phyloP scores from a whole-genome alignment of 2,329 filamentous ascomycete genomes.

The Botrytis pseudocinerea region DNA sequence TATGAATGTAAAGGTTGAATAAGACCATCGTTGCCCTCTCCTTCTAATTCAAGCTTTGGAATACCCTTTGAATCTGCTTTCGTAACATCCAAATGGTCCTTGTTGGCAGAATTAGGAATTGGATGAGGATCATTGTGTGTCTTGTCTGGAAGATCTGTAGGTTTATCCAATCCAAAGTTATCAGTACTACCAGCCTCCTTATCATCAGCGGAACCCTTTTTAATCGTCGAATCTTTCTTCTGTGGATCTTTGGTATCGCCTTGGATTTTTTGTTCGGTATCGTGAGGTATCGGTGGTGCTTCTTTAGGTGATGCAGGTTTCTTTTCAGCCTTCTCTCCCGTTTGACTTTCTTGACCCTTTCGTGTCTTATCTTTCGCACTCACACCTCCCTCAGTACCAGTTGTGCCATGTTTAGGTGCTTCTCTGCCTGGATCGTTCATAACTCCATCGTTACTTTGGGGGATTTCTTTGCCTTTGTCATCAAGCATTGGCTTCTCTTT shows the following conservation, averaged over 20 bases:
- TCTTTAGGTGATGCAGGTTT: conserved; percentile 84
- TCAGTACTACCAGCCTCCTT: conserved; percentile 36
- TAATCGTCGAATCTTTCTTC: conserved; percentile 42
- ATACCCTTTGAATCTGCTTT: conserved; percentile 45
- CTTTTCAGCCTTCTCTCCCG: conserved; percentile 67
- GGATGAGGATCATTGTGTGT: conserved; percentile 73
- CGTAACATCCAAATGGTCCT: conserved; percentile 60
- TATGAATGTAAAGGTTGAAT: conserved; percentile 87
- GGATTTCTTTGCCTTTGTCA: conserved; percentile 61
- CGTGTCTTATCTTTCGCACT: conserved; percentile 80
- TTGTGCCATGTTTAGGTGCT: conserved; percentile 79
- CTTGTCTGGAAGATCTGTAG: conserved; percentile 74
- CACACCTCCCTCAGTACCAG: conserved; percentile 85
- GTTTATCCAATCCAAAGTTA: conserved; percentile 66
- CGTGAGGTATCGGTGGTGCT: conserved; percentile 73
- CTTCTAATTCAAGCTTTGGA: conserved; percentile 41
- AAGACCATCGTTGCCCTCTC: conserved; percentile 57
- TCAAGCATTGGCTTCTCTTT: conserved; percentile 46
- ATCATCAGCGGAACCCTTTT: conserved; percentile 43
- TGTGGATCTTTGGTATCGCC: conserved; percentile 39
- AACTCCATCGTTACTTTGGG: conserved; percentile 72
- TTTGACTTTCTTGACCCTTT: conserved; percentile 65
- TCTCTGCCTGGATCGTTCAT: conserved; percentile 85
- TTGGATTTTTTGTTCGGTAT: conserved; percentile 72
- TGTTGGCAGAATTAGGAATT: conserved; percentile 64